Evolutionary conservation across 805 yeast genomes (phyloP).

Genomic region (Lachancea lanzarotensis): DNA sequence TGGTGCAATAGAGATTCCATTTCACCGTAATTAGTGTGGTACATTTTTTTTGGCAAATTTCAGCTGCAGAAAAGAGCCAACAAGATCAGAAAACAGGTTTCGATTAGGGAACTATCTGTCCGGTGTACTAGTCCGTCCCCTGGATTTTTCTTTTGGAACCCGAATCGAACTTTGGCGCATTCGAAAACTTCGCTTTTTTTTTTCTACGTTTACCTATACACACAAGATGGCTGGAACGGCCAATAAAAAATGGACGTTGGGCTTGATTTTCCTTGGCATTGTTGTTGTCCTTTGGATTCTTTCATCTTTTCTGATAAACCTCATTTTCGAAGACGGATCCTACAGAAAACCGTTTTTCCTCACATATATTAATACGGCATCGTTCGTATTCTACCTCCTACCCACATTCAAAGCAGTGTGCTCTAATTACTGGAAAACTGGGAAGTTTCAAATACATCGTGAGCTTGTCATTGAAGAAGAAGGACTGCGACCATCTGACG

Average conservation of each 20-base stretch:
- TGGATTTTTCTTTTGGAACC: too few species aligned
- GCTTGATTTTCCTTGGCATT: conserved; percentile 61
- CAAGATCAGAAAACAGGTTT: too few species aligned
- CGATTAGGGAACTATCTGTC: too few species aligned
- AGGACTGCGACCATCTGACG: conserved; percentile 10
- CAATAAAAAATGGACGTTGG: conserved; percentile 57
- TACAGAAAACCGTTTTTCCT: conserved; percentile 89
- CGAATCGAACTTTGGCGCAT: too few species aligned
- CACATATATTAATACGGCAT: conserved; percentile 84
- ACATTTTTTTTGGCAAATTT: too few species aligned
- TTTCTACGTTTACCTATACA: too few species aligned
- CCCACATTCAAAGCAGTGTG: conserved; percentile 41
- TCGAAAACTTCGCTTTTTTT: not conserved
- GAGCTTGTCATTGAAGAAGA: conserved; percentile 30
- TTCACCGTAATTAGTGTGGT: too few species aligned
- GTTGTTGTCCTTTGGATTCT: conserved; percentile 89
- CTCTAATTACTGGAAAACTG: conserved; percentile 26
- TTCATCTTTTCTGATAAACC: conserved; percentile 79
- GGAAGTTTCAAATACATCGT: conserved; percentile 23
- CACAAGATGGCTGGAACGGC: not conserved
- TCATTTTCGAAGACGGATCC: conserved; percentile 56
- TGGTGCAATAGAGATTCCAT: too few species aligned
- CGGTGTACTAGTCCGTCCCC: too few species aligned
- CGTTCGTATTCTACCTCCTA: conserved; percentile 70
- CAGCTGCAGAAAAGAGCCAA: too few species aligned